A percentile compares a stretch with the other conserved stretches of the same genome.
These are phyloP conservation scores for Theobroma cacao DNA, from an alignment of 345 rosid species.

Conservation along the genomic window DNA sequence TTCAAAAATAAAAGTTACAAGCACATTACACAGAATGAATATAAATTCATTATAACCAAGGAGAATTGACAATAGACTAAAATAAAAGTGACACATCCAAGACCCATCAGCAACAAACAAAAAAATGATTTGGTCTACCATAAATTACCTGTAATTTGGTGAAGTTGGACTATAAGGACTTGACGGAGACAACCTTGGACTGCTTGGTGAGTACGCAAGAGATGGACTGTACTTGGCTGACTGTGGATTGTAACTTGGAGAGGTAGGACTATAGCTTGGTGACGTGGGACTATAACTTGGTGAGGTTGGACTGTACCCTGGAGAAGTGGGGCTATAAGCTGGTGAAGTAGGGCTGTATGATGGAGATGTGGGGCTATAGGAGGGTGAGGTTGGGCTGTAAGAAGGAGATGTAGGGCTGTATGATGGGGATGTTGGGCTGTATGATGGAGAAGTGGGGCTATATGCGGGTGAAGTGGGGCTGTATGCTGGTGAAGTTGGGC, in stretches of 20 bases:
- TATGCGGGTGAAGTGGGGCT: constrained; percentile 84
- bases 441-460: constrained; percentile 83
- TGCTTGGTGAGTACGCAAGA: constrained; percentile 86
- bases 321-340: constrained; percentile 81
- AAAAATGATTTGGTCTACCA: neutral
- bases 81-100: neutral
- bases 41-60: neutral
- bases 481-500: constrained; percentile 79
- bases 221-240: constrained; percentile 80
- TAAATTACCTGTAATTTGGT: constrained; percentile 75
- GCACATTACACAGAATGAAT: neutral
- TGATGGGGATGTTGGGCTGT: constrained; percentile 84
- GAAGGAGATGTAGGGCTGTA: constrained; percentile 82
- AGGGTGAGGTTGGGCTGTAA: constrained; percentile 76
- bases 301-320: constrained; percentile 74
- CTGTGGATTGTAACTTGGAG: constrained; percentile 65
- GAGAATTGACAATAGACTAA: neutral
- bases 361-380: constrained; percentile 84
- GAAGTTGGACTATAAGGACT: constrained; percentile 97
- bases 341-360: constrained; percentile 80
- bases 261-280: constrained; percentile 59
- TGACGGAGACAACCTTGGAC: constrained; percentile 79
- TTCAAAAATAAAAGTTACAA: neutral
- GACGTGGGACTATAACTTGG: constrained; percentile 78
- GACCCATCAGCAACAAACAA: neutral